Evolutionary conservation across 495 filamentous ascomycete genomes (phyloP), one percentile per base, ranked within the genome.

Genomic region (Hypoxylon trugodes): DNA sequence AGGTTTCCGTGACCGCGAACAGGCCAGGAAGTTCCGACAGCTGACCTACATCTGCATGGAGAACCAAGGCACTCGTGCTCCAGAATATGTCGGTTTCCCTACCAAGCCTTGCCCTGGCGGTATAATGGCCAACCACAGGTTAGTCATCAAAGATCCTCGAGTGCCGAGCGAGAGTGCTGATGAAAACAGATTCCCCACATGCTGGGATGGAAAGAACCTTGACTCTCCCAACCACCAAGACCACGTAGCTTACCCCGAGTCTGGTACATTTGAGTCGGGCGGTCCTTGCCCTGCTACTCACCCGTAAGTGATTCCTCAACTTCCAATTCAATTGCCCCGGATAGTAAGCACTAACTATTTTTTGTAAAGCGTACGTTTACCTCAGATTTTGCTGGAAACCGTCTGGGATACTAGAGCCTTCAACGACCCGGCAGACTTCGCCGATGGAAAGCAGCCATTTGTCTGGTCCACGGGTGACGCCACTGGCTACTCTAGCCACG

Each of bases 391-490:
- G 54, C 73, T 73, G 9, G 75, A 77, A 63, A 72, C 70, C 0
- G 59, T 77, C 10, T 76, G 72, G 72, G 69, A 76, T 25, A 77
- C 75, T 0, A 47, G 56, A 12, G 38, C 15, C 10, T 76, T 76
- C 48, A 77, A 76, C 48, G 45, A 70, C 52, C 74, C 76, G 10
- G 73, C 80, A 24, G 63, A 75, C 26, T 76, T 76, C 51, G 68
- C 70, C 32, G 65, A 76, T 26, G 77, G 76, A 55, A 51, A 56
- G 13, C 77, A 80, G 61, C 78, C 79, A 6, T 80, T 81, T 58
- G 75, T 80, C 0, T 81, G 77, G 76, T 68, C 69, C n/a, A 75
- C 69, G 26, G 75, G 75, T 16, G 71, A 80, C 45, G 74, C 76
- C 4, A 74, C 64, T n/a, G 72, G 72, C 6, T 73, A 66, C 16